These are phyloP conservation scores for Aspergillus awamori DNA, from an alignment of 2,329 filamentous ascomycete species.

Conservation along the genomic window DNA sequence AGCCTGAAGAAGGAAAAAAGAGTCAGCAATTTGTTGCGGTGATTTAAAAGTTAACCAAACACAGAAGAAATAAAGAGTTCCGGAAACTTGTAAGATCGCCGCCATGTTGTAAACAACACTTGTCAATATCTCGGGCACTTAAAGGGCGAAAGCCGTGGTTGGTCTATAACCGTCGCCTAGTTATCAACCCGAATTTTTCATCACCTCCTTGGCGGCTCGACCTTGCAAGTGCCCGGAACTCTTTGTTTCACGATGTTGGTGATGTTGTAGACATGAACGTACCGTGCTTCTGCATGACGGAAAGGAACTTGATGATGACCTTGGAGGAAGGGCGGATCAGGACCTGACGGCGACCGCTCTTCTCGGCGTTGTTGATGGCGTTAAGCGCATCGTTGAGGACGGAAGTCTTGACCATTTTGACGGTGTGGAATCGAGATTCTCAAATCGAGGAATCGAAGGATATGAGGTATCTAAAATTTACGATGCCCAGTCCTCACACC, in stretches of 20 bases:
- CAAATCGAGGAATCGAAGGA: conserved; percentile 47
- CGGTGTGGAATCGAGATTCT: conserved; percentile 60
- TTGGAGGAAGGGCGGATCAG: conserved; percentile 97
- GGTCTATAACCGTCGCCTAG: conserved; percentile 89
- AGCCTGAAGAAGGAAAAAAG: conserved; percentile 62
- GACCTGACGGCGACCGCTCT: conserved; percentile 99
- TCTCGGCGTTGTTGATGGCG: conserved; percentile 99
- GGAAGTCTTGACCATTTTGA: conserved; percentile 98
- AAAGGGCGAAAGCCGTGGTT: conserved; percentile 96
- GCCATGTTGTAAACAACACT: conserved; percentile 58
- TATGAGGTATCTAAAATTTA: conserved; percentile 41
- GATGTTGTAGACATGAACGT: conserved; percentile 53
- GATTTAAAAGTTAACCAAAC: conserved; percentile 90
- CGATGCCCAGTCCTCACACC: conserved; percentile 2
- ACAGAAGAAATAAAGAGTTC: conserved; percentile 57
- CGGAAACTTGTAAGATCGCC: conserved; percentile 97
- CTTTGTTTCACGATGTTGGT: not conserved
- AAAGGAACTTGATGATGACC: conserved; percentile 99
- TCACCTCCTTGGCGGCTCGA: not conserved
- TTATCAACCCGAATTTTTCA: conserved; percentile 91
- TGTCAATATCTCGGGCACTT: conserved; percentile 96
- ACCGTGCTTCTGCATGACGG: conserved; percentile 99
- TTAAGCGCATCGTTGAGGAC: conserved; percentile 99
- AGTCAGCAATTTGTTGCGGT: conserved; percentile 77
- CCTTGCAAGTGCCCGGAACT: conserved; percentile 1